Evolutionary conservation across 306 rosid species (phyloP), one percentile per base, ranked within the genome.

Genomic region (Carpinus viminea): DNA sequence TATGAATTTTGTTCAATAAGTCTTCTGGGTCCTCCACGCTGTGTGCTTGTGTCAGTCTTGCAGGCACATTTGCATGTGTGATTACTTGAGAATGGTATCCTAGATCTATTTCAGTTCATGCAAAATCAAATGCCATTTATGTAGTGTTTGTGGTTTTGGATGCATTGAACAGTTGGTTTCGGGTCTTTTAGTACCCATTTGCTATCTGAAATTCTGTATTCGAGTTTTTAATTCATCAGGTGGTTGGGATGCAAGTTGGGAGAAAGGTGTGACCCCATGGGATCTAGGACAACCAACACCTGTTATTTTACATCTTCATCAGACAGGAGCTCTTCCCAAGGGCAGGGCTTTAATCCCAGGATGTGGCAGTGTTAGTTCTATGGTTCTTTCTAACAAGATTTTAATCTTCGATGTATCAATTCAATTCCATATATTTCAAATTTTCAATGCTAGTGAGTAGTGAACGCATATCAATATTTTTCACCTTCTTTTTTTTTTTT

Each of bases 181-280:
- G 21, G 70, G 47, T 36, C 13, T 41, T 66, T 38, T 6, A 66
- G 28, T 66, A 17, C 3, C 18, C 51, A 9, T 66, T 66, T 15
- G 18, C 46, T 65, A 6, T 65, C 34, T 66, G 17, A 4, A 11
- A 11, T 59, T 11, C 4, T 1, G 20, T 10, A 11, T 8, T 7
- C 4, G 3, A 56, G 24, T 2, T 8, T 24, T 10, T 59, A 59
- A 59, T 17, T 18, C 36, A 70, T 61, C 41, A 79, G 81, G 48
- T 53, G 80, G 84, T 74, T 86, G 89, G 89, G 84, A 79, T 70
- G 56, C 53, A 72, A 73, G 82, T 77, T 85, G 89, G 80, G 76
- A 79, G 82, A 64, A 86, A 79, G 82, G 82, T 5, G 43, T 86
- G 80, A 82, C 78, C 41, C 89, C 89, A 34, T 86, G 89, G 86